Base-by-base conservation (phyloP, 106 monocot species). In the Agapanthus africanus region DNA sequence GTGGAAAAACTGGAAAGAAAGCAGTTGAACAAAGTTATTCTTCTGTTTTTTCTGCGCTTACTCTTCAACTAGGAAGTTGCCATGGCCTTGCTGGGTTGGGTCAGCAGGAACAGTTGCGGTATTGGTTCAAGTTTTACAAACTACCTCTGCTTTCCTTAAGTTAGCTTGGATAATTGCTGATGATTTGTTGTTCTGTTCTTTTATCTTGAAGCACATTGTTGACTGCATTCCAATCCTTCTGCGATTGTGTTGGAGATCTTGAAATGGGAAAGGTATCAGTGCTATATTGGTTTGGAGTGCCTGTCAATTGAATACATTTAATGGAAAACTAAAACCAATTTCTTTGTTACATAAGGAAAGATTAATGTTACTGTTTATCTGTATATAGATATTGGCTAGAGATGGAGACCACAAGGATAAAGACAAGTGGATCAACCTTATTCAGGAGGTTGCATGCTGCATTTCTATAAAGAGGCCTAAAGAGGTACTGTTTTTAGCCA, bases 221-320 rank as follows among this genome's bases (percentile, higher is more conserved):
- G 73, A 76, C 62, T 72, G 84, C 92, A 63, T 92, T 99, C 71
- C 92, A 92, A 27, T 89, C 97, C 69, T 99, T 99, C 63, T 99
- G 97, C 83, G 97, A 99, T 68, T 99, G 97, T 59, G 87, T 99
- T 74, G 97, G 91, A 11, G 97, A 99, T 71, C 66, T 99, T 79
- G 97, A 99, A 84, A 87, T 92, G 97, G 92, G 92, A 60, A 99
- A 99, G 97, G 94, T 73, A 27, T 51, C 37, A 60, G 26, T 57
- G 22, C 30, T 46, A 33, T 21, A 38, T 67, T 27, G 21, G 6
- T 60, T 40, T 22, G 19, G 19, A 61, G 35, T 61, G 33, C 61
- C 9, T 61, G 19, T 61, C 61, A 61, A 33, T 34, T 18, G 19
- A 36, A 19, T n/a, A n/a, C 2, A 61, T 61, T 35, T 5, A 36